Evolutionary conservation across 306 rosid genomes (phyloP).

Genomic region (Fagus crenata): DNA sequence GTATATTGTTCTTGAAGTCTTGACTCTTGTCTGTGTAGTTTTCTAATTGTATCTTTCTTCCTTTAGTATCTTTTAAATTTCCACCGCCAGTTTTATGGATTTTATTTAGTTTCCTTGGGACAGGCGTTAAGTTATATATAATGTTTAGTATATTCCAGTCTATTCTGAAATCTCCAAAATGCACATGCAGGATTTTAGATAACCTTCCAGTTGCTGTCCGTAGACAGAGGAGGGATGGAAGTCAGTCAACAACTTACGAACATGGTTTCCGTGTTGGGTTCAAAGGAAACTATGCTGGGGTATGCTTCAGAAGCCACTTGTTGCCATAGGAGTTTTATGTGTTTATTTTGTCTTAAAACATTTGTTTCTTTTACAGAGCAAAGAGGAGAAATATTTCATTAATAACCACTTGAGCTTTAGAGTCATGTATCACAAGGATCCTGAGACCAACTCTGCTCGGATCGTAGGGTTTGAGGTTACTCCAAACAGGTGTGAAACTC

Average conservation of each 20-base stretch:
- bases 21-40: neutral
- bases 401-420: conserved; percentile 98
- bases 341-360: conserved; percentile 19
- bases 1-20: neutral
- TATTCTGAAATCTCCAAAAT: conserved; percentile 29
- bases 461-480: conserved; percentile 98
- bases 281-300: conserved; percentile 97
- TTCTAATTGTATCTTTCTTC: conserved; percentile 8
- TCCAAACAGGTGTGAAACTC: conserved; percentile 70
- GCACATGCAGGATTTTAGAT: conserved; percentile 83
- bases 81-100: conserved; percentile 11
- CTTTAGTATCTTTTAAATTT: conserved; percentile 19
- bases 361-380: conserved; percentile 60
- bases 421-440: conserved; percentile 94
- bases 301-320: conserved; percentile 44
- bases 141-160: neutral
- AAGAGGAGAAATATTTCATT: conserved; percentile 93
- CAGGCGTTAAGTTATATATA: neutral
- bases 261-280: conserved; percentile 97
- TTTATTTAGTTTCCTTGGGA: conserved; percentile 14
- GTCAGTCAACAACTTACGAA: conserved; percentile 84
- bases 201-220: conserved; percentile 98
- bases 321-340: conserved; percentile 14
- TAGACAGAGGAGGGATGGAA: conserved; percentile 89
- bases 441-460: conserved; percentile 86